Evolutionary conservation across 2,329 filamentous ascomycete species (phyloP).

Genomic region (Geoglossum cookeanum): DNA sequence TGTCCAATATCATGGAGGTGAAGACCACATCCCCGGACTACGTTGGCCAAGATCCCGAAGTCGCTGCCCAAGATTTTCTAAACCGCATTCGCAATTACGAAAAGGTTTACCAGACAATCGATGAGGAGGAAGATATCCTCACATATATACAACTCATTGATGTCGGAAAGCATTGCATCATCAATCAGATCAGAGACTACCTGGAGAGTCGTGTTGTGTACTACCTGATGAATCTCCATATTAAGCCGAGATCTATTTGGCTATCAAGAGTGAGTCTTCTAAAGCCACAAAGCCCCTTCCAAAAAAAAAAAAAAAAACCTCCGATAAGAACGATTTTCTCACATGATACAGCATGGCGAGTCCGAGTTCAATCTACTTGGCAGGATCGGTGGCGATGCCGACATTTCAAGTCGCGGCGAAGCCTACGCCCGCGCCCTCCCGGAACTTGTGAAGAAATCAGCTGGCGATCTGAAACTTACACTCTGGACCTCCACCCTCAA

Average conservation of each 20-base stretch:
- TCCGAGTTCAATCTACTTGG: constrained; percentile 81
- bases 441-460: constrained; percentile 65
- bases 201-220: constrained; percentile 92
- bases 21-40: constrained; percentile 96
- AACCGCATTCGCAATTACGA: constrained; percentile 94
- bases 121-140: constrained; percentile 68
- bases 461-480: constrained; percentile 53
- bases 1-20: constrained; percentile 94
- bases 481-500: constrained; percentile 60
- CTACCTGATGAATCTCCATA: constrained; percentile 96
- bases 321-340: constrained; percentile 5
- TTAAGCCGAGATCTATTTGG: constrained; percentile 92
- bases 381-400: constrained; percentile 80
- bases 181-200: constrained; percentile 95
- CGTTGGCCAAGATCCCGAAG: constrained; percentile 78
- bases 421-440: constrained; percentile 74
- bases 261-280: constrained; percentile 54
- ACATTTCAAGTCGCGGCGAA: constrained; percentile 69
- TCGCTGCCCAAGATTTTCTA: constrained; percentile 77
- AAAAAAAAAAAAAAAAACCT: no score
- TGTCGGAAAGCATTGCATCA: constrained; percentile 87
- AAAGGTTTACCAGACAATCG: constrained; percentile 86
- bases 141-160: constrained; percentile 97
- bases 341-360: constrained; percentile 59
- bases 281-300: background rate